These are phyloP conservation scores for Kodamaea sp. DNA, from an alignment of 1,139 yeast species.

Conservation along the genomic window DNA sequence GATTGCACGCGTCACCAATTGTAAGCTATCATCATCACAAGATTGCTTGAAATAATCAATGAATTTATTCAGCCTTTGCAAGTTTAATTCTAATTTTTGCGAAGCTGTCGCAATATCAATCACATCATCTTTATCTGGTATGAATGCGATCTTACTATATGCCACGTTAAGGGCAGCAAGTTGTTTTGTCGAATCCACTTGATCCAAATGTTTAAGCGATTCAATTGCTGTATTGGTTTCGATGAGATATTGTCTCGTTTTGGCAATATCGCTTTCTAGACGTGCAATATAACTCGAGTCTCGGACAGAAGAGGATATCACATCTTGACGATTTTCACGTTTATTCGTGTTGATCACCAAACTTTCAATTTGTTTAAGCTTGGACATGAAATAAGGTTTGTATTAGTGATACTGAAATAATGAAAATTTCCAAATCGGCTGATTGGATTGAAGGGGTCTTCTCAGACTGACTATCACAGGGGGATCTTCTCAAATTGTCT, in stretches of 20 bases:
- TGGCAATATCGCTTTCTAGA: conserved; percentile 27
- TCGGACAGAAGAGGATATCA: background rate
- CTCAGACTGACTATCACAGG: no score
- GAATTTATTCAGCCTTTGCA: conserved; percentile 17
- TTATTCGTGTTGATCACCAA: no score
- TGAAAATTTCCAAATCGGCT: no score
- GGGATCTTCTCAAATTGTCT: no score
- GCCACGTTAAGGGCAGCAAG: conserved; percentile 24
- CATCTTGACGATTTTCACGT: no score
- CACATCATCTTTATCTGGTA: conserved; percentile 35
- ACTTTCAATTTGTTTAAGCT: no score
- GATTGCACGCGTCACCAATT: conserved; percentile 4
- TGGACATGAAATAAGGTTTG: no score
- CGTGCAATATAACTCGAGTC: conserved; percentile 21
- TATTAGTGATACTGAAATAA: no score
- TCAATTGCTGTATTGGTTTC: conserved; percentile 31
- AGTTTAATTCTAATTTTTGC: conserved; percentile 16
- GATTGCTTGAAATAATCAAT: conserved; percentile 8
- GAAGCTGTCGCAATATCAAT: conserved; percentile 37
- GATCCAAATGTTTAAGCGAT: conserved; percentile 4
- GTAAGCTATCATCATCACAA: conserved; percentile 5
- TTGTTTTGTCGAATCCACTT: no score
- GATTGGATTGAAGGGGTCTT: no score
- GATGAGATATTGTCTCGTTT: conserved; percentile 22
- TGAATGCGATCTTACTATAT: conserved; percentile 29